Base-by-base conservation (phyloP, 2,329 filamentous ascomycete genomes). In the Polychaeton citri region DNA sequence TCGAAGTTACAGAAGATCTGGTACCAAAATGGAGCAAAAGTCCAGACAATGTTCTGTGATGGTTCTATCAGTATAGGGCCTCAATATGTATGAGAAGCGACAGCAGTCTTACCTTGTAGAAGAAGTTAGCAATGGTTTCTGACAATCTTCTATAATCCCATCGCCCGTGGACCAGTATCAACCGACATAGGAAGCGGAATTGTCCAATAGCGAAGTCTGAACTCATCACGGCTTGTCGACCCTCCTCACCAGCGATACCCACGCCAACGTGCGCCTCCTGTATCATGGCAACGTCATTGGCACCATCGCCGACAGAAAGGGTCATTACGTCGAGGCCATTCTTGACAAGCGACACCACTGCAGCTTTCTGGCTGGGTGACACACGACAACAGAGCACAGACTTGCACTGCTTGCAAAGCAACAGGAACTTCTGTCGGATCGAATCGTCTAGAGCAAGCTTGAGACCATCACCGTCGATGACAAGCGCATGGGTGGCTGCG, bases 201-300 rank as follows among this genome's bases (percentile, higher is more conserved):
- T 95, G 87, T 1, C 84, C 87, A 54, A 95, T 92, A 35, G 86
- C 86, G 55, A 93, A 95, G 57, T 95, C 87, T 3, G 87, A 90
- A 24, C 85, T 93, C 87, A 95, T 95, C 52, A 83, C 86, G 21
- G 87, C 87, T 60, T 93, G 85, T 48, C 87, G 74, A 48, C 86
- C 86, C 67, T 94, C 87, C 45, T 88, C 81, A 62, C 87, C 87
- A 43, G 85, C 86, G 57, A 95, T 94, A 60, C 87, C 87, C 30
- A 95, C 86, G 57, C 87, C 87, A n/a, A 95, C 84, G 57, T 95
- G 84, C 12, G 87, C 87, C 60, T 94, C 86, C 60, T 95, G 87
- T 50, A 95, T 95, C 87, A 95, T 95, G 47, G 87, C 86, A 42
- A 95, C 85, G 59, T 95, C 87, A 57, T 95, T 95, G 54, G 87